Evolutionary conservation across 1,284 basidiomycete genomes (phyloP).

Genomic region (Termitomyces sp.): DNA sequence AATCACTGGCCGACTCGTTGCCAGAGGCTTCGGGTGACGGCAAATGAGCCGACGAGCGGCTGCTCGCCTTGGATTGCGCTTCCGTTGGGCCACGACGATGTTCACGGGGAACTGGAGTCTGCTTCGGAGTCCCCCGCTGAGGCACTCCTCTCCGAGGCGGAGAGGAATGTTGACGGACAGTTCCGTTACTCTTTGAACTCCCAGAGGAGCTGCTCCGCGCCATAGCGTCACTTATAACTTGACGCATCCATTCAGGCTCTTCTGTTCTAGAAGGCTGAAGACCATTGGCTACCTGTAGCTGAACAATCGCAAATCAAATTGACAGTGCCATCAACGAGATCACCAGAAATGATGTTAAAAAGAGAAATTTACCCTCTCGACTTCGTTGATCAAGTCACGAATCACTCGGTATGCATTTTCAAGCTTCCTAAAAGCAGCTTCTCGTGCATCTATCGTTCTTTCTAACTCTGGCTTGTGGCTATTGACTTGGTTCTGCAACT

Average conservation of each 20-base stretch:
- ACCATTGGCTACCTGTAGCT: constrained; percentile 12
- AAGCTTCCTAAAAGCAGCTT: constrained; percentile 33
- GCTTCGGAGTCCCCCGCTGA: not conserved
- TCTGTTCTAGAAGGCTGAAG: constrained; percentile 3
- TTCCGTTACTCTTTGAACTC: constrained; percentile 19
- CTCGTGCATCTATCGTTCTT: constrained; percentile 27
- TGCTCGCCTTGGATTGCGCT: not conserved
- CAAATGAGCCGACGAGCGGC: not conserved
- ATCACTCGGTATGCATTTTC: constrained; percentile 35
- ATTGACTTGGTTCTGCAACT: constrained; percentile 25
- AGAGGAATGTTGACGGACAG: constrained; percentile 17
- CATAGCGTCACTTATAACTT: constrained; percentile 10
- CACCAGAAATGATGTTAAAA: constrained; percentile 2
- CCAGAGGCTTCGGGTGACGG: constrained; percentile 6
- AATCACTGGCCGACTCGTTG: constrained; percentile 8
- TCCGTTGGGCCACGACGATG: not conserved
- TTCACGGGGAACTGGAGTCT: not conserved
- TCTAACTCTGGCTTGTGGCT: constrained; percentile 24
- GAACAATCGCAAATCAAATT: constrained; percentile 4
- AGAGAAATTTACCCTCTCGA: constrained; percentile 34
- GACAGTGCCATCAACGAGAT: constrained; percentile 7
- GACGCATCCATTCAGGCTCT: constrained; percentile 5
- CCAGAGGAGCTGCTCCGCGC: constrained; percentile 11
- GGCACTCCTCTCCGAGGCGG: not conserved
- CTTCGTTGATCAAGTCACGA: constrained; percentile 36